Conservation (phyloP, 2,329 filamentous ascomycete species). For the Botrytis sinoallii region DNA sequence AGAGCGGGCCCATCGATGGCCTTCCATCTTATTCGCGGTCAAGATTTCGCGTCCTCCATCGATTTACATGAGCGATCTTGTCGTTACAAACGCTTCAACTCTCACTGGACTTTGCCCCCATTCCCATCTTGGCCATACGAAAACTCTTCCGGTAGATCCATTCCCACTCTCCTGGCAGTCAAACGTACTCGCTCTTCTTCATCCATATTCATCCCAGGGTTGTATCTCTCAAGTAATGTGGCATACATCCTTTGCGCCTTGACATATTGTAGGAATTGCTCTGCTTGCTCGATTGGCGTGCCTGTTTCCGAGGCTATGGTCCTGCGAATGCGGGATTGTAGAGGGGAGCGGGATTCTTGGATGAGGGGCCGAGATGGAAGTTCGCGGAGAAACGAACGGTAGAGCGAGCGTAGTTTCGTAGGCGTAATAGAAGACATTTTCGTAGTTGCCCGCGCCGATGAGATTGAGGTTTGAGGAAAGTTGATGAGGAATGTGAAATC, state of each 20-base stretch:
- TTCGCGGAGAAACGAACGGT: constrained; percentile 85
- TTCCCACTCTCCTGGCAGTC: constrained; percentile 82
- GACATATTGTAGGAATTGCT: constrained; percentile 78
- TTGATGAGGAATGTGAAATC: not conserved
- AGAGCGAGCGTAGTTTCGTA: constrained; percentile 68
- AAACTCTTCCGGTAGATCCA: constrained; percentile 75
- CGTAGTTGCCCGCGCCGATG: not conserved
- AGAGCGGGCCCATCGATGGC: not conserved
- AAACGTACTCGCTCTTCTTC: constrained; percentile 80
- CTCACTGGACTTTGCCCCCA: constrained; percentile 16
- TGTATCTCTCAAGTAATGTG: constrained; percentile 83
- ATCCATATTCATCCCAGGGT: constrained; percentile 85
- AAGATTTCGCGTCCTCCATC: not conserved
- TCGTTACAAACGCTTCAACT: not conserved
- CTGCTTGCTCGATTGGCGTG: constrained; percentile 51
- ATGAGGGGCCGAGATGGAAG: constrained; percentile 66
- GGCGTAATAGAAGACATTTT: constrained; percentile 38
- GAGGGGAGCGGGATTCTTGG: constrained; percentile 55
- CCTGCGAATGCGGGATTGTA: constrained; percentile 67
- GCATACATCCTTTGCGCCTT: constrained; percentile 82
- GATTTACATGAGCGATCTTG: not conserved
- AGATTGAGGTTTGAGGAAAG: not conserved
- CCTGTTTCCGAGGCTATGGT: constrained; percentile 49
- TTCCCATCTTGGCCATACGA: constrained; percentile 13
- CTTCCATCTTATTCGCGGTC: not conserved